These are phyloP conservation scores for Clausena lansium DNA, from an alignment of 345 rosid species.

Conservation along the genomic window DNA sequence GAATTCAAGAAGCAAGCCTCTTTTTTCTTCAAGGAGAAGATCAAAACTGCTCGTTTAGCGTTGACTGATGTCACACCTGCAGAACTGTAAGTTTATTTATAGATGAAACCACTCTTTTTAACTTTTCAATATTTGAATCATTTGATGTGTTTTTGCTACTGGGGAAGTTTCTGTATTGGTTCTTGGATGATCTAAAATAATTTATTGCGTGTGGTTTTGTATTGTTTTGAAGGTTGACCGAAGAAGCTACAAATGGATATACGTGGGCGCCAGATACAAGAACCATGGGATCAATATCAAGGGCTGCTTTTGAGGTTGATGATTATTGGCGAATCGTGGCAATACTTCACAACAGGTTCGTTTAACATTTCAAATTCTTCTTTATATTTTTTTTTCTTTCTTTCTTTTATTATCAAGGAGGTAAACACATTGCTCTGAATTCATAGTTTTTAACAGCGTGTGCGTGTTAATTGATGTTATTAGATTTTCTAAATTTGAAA, in stretches of 20 bases:
- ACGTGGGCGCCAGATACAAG: constrained; percentile 63
- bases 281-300: constrained; percentile 69
- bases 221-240: constrained; percentile 58
- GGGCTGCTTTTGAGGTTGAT: constrained; percentile 91
- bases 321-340: constrained; percentile 78
- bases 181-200: constrained; percentile 26
- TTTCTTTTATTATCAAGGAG: too few relatives aligned
- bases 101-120: neutral
- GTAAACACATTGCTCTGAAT: neutral
- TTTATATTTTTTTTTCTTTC: too few relatives aligned
- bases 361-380: neutral
- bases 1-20: constrained; percentile 91
- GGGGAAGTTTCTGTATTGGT: neutral
- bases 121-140: neutral
- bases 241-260: constrained; percentile 73
- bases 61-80: constrained; percentile 88
- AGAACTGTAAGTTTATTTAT: constrained; percentile 39
- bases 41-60: constrained; percentile 83
- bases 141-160: neutral
- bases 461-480: neutral
- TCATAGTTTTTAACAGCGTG: neutral
- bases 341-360: constrained; percentile 76
- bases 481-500: constrained; percentile 72
- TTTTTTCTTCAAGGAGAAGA: constrained; percentile 88
- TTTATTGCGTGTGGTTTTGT: neutral